Base-by-base conservation (phyloP, 2,329 filamentous ascomycete genomes). In the Emericellopsis cladophorae region DNA sequence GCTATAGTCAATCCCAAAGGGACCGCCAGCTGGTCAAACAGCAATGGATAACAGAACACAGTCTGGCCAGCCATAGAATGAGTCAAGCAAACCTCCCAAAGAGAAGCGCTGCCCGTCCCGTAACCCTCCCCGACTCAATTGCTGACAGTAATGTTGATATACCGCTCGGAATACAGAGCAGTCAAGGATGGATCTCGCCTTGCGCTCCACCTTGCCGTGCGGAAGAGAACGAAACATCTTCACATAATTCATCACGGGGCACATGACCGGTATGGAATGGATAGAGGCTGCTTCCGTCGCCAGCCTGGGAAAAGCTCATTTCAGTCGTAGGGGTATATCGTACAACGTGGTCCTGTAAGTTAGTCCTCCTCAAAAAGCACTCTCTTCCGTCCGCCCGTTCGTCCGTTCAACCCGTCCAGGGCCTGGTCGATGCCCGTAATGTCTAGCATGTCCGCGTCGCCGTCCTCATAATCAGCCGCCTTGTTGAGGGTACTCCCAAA, bases 141-240 rank as follows among this genome's bases (percentile, higher is more conserved):
- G 26, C 26, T 29, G 26, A 29, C 18, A 29, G 8, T 29, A 53
- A 43, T 46, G 43, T 40, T 65, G 47, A 70, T 81, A 46, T 81
- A 74, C 76, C 77, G 77, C 77, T 79, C 76, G 74, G 76, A 81
- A 81, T 81, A 81, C 77, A 81, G 74, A 80, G 76, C 71, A 68
- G 64, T 70, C 76, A 81, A 81, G 77, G 77, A 81, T 76, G 65
- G 66, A 58, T 77, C 77, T 81, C 75, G 74, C 77, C 77, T 81
- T 81, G 76, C 74, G 75, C 77, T 81, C 76, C 77, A 81, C 77
- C 77, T 76, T 70, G 75, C 75, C 76, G 74, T 77, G 77, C 77
- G 77, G 74, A 74, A 23, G 22, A 29, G 8, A 12, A 16, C 2
- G 12, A 39, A 21, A 21, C 18, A 21, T 21, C 15, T n/a, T 39